phyloP scores from a whole-genome alignment of 1,284 basidiomycete species.

The Vanrija pseudolonga region DNA sequence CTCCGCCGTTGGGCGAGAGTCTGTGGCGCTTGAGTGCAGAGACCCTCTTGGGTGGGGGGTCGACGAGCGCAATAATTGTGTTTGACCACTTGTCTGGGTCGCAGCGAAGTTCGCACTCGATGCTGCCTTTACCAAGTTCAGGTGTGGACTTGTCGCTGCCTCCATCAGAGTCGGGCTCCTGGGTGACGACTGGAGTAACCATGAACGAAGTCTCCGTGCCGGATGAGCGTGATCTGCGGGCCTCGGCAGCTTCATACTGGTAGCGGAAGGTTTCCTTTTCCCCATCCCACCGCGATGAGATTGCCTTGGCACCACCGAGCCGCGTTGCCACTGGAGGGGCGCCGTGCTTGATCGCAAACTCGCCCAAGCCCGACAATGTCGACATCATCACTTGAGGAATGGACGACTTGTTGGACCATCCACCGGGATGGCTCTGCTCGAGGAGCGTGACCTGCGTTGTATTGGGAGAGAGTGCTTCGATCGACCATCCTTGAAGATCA shows the following conservation, averaged over 20 bases:
- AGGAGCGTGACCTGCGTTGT: constrained; percentile 91
- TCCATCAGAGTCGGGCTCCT: not conserved
- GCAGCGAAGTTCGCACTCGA: constrained; percentile 93
- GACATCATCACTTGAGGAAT: constrained; percentile 89
- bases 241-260: constrained; percentile 72
- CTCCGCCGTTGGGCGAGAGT: constrained; percentile 81
- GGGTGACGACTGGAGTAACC: constrained; percentile 3
- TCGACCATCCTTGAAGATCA: constrained; percentile 93
- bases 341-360: constrained; percentile 91
- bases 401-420: constrained; percentile 92
- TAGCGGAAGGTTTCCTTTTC: constrained; percentile 77
- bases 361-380: constrained; percentile 80
- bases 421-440: constrained; percentile 95
- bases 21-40: constrained; percentile 82
- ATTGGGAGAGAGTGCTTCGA: constrained; percentile 90
- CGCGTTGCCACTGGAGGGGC: constrained; percentile 87
- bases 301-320: constrained; percentile 70
- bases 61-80: constrained; percentile 84
- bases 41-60: constrained; percentile 84
- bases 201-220: constrained; percentile 44
- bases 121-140: constrained; percentile 31
- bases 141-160: not conserved
- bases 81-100: constrained; percentile 88
- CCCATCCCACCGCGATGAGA: constrained; percentile 76
- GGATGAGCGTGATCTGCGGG: constrained; percentile 52